Conservation (phyloP, 192 early-diverging fungal species). For the Endogone sp. region DNA sequence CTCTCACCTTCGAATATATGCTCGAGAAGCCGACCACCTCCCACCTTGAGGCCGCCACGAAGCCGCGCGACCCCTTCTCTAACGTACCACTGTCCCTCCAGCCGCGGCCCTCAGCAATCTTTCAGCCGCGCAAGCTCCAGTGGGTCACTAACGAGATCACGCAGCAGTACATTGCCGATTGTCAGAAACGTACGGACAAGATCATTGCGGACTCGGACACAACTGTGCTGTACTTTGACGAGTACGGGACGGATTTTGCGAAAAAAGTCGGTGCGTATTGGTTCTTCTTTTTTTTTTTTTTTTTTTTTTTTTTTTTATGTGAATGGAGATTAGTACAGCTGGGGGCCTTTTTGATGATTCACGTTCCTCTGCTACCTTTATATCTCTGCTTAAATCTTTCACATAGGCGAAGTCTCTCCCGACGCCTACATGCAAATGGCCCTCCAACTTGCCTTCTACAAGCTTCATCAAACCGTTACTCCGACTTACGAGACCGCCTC, state of each 20-base stretch:
- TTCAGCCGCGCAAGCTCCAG: slow-evolving; percentile 23
- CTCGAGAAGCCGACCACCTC: slow-evolving; percentile 26
- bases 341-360: too few species aligned
- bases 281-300: too few species aligned
- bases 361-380: too few species aligned
- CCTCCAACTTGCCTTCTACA: slow-evolving; percentile 81
- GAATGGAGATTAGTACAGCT: too few species aligned
- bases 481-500: slow-evolving; percentile 85
- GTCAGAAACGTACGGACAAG: slow-evolving; percentile 38
- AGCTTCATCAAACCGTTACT: slow-evolving; percentile 56
- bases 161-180: slow-evolving; percentile 22
- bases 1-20: slow-evolving; percentile 52
- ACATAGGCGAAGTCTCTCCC: slow-evolving; percentile 42
- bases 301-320: too few species aligned
- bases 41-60: neutral
- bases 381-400: neutral
- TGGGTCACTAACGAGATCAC: slow-evolving; percentile 33
- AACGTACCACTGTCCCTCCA: slow-evolving; percentile 15
- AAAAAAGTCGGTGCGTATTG: slow-evolving; percentile 56
- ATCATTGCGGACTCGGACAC: slow-evolving; percentile 60
- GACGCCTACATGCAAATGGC: slow-evolving; percentile 89
- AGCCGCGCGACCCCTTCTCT: neutral
- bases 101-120: slow-evolving; percentile 21
- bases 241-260: slow-evolving; percentile 73
- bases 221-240: slow-evolving; percentile 55